Conservation (phyloP, 768 basidiomycete species). For the Lactarius pseudohatsudake region DNA sequence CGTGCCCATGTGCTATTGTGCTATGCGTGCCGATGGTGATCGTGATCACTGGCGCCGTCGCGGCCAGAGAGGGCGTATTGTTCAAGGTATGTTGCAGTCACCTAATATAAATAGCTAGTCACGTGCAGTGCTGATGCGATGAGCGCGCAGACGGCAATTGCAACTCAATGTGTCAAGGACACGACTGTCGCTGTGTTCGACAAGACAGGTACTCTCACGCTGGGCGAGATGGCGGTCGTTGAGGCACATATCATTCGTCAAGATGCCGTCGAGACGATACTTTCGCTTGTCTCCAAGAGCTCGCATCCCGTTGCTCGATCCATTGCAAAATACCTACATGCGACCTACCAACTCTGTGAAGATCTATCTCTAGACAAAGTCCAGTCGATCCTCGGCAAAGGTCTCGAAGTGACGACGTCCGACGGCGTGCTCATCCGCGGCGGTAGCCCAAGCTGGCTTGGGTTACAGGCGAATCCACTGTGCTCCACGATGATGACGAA, state of each 20-base stretch:
- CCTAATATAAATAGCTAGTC: neutral
- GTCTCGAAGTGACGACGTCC: conserved; percentile 39
- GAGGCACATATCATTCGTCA: conserved; percentile 35
- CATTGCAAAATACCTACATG: conserved; percentile 36
- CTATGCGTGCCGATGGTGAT: conserved; percentile 41
- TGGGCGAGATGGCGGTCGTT: conserved; percentile 43
- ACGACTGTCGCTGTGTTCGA: conserved; percentile 52
- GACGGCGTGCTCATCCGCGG: conserved; percentile 38
- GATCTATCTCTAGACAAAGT: conserved; percentile 26
- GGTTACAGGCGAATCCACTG: conserved; percentile 32
- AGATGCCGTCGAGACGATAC: conserved; percentile 31
- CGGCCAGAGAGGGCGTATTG: conserved; percentile 36
- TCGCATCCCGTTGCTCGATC: conserved; percentile 41
- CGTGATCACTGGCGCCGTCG: conserved; percentile 37
- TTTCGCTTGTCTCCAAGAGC: conserved; percentile 37
- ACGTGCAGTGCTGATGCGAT: neutral
- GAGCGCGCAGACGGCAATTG: conserved; percentile 15
- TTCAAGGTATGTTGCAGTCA: conserved; percentile 31
- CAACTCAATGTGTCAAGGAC: conserved; percentile 31
- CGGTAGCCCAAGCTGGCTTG: conserved; percentile 41
- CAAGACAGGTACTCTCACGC: conserved; percentile 60
- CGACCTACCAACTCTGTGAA: conserved; percentile 6
- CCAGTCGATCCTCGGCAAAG: conserved; percentile 39
- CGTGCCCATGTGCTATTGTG: conserved; percentile 52
- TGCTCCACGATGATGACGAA: conserved; percentile 39